These are phyloP conservation scores for Debaryomyces sp. DNA, from an alignment of 1,139 yeast genomes.

Conservation along the genomic window DNA sequence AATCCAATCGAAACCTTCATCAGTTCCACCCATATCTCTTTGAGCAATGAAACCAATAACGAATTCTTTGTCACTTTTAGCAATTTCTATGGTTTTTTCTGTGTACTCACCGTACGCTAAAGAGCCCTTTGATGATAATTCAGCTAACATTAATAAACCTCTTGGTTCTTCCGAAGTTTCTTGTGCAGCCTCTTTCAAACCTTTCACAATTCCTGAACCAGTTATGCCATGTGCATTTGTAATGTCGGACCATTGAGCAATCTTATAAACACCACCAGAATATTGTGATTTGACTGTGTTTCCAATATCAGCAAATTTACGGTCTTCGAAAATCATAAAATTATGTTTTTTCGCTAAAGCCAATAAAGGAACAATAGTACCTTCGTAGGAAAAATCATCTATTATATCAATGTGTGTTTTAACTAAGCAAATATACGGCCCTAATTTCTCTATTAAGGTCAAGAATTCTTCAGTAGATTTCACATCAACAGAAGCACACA, in stretches of 20 bases:
- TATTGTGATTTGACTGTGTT: constrained; percentile 95
- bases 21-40: constrained; percentile 78
- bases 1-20: constrained; percentile 90
- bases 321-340: constrained; percentile 89
- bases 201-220: constrained; percentile 90
- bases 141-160: constrained; percentile 94
- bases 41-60: constrained; percentile 98
- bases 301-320: constrained; percentile 99
- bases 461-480: constrained; percentile 76
- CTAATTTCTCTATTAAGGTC: constrained; percentile 70
- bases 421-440: constrained; percentile 88
- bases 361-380: constrained; percentile 73
- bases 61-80: constrained; percentile 82
- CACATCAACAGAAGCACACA: constrained; percentile 97
- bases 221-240: constrained; percentile 98
- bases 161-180: constrained; percentile 77
- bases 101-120: constrained; percentile 94
- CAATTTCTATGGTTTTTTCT: constrained; percentile 82
- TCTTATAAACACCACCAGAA: constrained; percentile 83
- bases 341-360: constrained; percentile 73
- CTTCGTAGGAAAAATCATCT: constrained; percentile 82
- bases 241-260: constrained; percentile 94
- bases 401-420: constrained; percentile 95
- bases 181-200: constrained; percentile 79
- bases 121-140: constrained; percentile 90